Evolutionary conservation across 2,329 filamentous ascomycete species (phyloP), one percentile per base, ranked within the genome.

Genomic region (Exophiala calicioides): DNA sequence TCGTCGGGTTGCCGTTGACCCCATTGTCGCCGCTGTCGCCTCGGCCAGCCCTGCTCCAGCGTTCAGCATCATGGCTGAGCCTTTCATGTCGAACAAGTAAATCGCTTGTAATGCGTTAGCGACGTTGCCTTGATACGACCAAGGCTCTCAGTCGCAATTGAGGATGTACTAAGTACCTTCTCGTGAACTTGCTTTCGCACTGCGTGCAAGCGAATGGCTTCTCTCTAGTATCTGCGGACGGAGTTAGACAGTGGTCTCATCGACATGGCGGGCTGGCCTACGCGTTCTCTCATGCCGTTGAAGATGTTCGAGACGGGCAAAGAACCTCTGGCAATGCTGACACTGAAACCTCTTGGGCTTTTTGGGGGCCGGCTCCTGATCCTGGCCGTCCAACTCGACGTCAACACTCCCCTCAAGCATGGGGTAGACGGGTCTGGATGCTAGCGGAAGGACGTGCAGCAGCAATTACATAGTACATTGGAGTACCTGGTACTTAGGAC

Each of bases 301-400:
- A 12, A 69, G 53, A 52, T 70, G 67, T 46, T 70, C 67, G 8
- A 70, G 57, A 16, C 68, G 62, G n/a, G 67, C 58, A 58, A 55
- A 58, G 34, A 56, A 38, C 26, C 55, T 36, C 23, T 56, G 55
- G 30, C 56, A 59, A 21, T 55, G 52, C 23, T 53, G 43, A 45
- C 56, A 59, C 37, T 37, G 68, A 66, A 41, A 73, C 56, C 20
- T 69, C 69, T 60, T 72, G 69, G 51, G 68, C 66, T 59, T 70
- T 63, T 42, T 65, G 47, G 27, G 64, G 52, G 32, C 65, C 57
- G 42, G 56, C 23, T 55, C 52, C 34, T 46, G 47, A 36, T 32
- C 38, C 21, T 34, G 42, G 12, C 46, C 34, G 18, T 44, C 30
- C 19, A 53, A 33, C 26, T 47, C 42, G 23, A 29, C 29, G 20